Conservation (phyloP, 2,329 filamentous ascomycete species). For the Colletotrichum sp. region DNA sequence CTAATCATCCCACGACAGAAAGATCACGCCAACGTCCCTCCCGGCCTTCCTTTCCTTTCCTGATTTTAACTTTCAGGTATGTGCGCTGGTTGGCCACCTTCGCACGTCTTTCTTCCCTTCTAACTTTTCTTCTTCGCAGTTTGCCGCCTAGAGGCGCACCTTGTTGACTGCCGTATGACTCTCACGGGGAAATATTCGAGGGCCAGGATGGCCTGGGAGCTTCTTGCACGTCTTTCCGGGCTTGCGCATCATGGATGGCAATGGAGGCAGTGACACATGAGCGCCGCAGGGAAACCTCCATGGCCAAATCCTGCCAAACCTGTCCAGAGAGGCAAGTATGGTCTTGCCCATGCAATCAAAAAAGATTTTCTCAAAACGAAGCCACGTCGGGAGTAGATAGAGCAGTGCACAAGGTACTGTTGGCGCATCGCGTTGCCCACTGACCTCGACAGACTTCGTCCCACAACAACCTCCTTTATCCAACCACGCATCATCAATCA, state of each 20-base stretch:
- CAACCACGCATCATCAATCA: not conserved
- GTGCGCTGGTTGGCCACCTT: not conserved
- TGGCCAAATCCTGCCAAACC: not conserved
- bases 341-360: fast-evolving
- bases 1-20: not conserved
- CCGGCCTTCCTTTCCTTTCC: fast-evolving
- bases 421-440: not conserved
- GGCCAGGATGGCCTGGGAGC: too few relatives aligned
- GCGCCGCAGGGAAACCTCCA: not conserved
- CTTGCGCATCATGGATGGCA: not conserved
- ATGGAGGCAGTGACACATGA: fast-evolving
- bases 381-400: not conserved
- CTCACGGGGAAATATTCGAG: too few relatives aligned
- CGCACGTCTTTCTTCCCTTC: too few relatives aligned
- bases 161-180: too few relatives aligned
- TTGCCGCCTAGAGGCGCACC: too few relatives aligned
- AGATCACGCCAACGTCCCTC: not conserved
- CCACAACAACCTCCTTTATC: not conserved
- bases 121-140: too few relatives aligned
- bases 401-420: not conserved
- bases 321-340: not conserved
- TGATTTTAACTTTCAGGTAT: fast-evolving
- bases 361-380: not conserved
- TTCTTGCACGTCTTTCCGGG: fast-evolving
- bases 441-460: not conserved